phyloP scores from a whole-genome alignment of 192 early-diverging fungal species.

The Linnemannia zychae region DNA sequence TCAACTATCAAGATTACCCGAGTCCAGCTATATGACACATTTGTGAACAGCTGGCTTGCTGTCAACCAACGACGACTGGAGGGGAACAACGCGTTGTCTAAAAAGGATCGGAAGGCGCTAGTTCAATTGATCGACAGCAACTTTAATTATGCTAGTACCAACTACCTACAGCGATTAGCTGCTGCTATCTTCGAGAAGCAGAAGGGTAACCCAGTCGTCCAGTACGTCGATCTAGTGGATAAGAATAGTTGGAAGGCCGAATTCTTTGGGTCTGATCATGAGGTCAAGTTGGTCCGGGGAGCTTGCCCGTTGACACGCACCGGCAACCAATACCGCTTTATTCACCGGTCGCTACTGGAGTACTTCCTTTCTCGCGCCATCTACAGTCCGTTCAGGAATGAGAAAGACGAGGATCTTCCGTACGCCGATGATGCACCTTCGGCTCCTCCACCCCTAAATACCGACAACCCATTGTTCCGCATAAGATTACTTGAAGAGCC shows the following conservation, averaged over 20 bases:
- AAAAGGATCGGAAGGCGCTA: too few relatives aligned
- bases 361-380: not conserved
- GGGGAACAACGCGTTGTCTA: too few relatives aligned
- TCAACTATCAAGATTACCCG: too few relatives aligned
- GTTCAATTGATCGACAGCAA: too few relatives aligned
- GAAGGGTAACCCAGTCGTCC: not conserved
- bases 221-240: not conserved
- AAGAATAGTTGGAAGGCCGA: not conserved
- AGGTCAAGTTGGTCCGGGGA: not conserved
- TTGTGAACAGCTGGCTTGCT: too few relatives aligned
- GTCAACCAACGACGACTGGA: too few relatives aligned
- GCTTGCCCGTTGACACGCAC: not conserved
- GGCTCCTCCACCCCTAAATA: too few relatives aligned
- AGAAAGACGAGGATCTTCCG: too few relatives aligned
- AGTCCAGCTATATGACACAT: too few relatives aligned
- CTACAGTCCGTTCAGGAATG: too few relatives aligned
- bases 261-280: not conserved
- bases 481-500: not conserved
- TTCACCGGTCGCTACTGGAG: not conserved
- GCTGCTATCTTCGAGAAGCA: not conserved
- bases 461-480: not conserved
- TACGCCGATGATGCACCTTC: too few relatives aligned
- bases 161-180: not conserved
- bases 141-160: not conserved
- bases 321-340: not conserved